Conservation (phyloP, 169 alveolate genomes). For the Eimeria maxima region DNA sequence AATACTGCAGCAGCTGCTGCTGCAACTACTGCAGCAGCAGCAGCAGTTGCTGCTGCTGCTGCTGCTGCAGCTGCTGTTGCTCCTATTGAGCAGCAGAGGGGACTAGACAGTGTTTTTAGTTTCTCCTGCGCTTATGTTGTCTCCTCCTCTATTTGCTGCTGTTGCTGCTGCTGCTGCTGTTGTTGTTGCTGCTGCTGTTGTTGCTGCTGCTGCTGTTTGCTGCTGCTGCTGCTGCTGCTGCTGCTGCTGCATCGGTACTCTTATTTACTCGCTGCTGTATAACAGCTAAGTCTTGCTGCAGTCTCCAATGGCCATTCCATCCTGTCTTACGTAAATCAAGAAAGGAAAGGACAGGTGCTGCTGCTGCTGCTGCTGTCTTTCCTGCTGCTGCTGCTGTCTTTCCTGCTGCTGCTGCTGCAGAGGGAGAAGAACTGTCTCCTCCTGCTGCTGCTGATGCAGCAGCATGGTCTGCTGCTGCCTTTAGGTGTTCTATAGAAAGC, state of each 20-base stretch:
- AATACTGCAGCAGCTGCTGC: too few species aligned
- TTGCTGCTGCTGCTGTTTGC: too few species aligned
- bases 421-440: not conserved
- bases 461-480: slow-evolving; percentile 4
- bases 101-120: too few species aligned
- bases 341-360: slow-evolving; percentile 32
- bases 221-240: slow-evolving; percentile 24
- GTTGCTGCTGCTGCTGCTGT: too few species aligned
- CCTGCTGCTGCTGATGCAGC: not conserved
- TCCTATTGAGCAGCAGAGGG: too few species aligned
- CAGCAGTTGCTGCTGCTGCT: too few species aligned
- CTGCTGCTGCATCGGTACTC: not conserved
- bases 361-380: not conserved
- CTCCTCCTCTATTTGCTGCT: too few species aligned
- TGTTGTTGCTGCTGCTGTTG: too few species aligned
- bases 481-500: slow-evolving; percentile 62
- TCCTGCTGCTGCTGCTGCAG: not conserved
- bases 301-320: slow-evolving; percentile 75
- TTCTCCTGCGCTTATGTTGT: too few species aligned
- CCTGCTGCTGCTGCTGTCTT: not conserved
- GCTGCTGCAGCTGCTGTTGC: too few species aligned
- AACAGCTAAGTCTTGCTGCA: slow-evolving; percentile 79
- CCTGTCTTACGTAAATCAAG: slow-evolving; percentile 42
- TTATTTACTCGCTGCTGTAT: slow-evolving; percentile 43
- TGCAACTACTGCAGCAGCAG: too few species aligned